Percentiles rank a stretch among this genome's conserved stretches.
Evolutionary conservation across 148 eudicot genomes (phyloP).

Genomic region (Drosera capensis): DNA sequence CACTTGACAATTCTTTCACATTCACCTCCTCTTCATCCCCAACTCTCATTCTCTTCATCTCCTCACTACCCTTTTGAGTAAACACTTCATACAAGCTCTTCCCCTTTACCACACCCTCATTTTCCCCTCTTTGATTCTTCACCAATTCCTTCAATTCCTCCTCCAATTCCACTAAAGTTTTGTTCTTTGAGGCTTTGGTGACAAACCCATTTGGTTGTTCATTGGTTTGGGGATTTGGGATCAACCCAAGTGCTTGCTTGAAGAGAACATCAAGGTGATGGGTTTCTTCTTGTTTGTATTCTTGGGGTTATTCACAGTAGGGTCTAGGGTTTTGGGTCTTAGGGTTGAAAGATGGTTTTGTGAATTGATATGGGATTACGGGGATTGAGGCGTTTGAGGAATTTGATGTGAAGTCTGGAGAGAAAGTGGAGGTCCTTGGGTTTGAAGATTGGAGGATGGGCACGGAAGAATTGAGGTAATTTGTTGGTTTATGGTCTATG

Average conservation of each 20-base stretch:
- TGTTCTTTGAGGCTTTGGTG: conserved; percentile 11
- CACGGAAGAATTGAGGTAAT: no score
- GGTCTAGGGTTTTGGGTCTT: no score
- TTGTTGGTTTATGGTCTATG: no score
- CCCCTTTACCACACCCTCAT: background rate
- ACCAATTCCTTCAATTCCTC: conserved; percentile 21
- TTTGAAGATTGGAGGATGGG: no score
- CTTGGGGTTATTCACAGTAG: background rate
- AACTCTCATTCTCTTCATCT: conserved; percentile 2
- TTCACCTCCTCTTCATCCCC: conserved; percentile 7
- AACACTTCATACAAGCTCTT: conserved; percentile 22
- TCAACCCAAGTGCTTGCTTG: conserved; percentile 34
- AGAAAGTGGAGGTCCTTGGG: no score
- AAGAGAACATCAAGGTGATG: conserved; percentile 18
- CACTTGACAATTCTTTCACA: conserved; percentile 36
- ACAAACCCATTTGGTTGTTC: conserved; percentile 6
- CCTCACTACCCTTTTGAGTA: conserved; percentile 1
- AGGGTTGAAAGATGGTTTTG: background rate
- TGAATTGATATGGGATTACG: no score
- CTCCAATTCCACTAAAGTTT: conserved; percentile 4
- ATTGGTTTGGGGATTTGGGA: conserved; percentile 5
- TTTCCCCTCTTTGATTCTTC: conserved; percentile 8
- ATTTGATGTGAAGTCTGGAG: no score
- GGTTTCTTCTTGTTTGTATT: background rate
- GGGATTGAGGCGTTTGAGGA: no score